Evolutionary conservation across 2,329 filamentous ascomycete species (phyloP), one percentile per base, ranked within the genome.

Genomic region (Dryadomyces quercivorus): DNA sequence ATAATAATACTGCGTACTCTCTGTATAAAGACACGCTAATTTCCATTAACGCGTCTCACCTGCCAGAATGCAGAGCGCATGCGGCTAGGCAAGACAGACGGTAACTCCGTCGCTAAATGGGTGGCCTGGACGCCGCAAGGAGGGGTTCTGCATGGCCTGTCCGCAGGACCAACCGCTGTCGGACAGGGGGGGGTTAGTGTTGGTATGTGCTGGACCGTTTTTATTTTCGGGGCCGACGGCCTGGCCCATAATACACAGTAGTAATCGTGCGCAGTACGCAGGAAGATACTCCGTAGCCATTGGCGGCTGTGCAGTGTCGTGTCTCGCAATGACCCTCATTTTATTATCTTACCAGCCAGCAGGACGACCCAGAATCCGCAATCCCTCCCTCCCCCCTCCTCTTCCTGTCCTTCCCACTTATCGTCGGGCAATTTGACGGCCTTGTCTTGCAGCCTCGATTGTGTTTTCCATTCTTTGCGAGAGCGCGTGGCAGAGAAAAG

Each of bases 301-400:
- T 36, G 49, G 36, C 6, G 18, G 36, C 18, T 16, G 48, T 21
- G 49, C 34, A 51, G 21, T 51, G 48, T 50, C 48, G 48, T 50
- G 49, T 51, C 50, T 51, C 50, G 50, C 38, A 51, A 51, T 51
- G 50, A 51, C 36, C 21, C 50, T 51, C 50, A 51, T 51, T 51
- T 42, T 31, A 40, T 42, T 31, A 40, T 40, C 36, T 40, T 40
- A 16, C 36, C 36, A 40, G 36, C 36, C 36, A 44, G 16, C 42
- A 44, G 42, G 16, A 9, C 7, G 42, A 44, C 16, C 18, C n/a
- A 13, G 42, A 44, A 18, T 44, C 42, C 18, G 16, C 42, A 44
- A 26, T 50, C 47, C 34, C 15, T 22, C 49, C 31, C 4, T 10
- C 16, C 15, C n/a, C 9, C 5, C 36, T 42, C 26, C 36, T 26